Conservation (phyloP, 2,329 filamentous ascomycete species). For the Fusarium protoensiforme region DNA sequence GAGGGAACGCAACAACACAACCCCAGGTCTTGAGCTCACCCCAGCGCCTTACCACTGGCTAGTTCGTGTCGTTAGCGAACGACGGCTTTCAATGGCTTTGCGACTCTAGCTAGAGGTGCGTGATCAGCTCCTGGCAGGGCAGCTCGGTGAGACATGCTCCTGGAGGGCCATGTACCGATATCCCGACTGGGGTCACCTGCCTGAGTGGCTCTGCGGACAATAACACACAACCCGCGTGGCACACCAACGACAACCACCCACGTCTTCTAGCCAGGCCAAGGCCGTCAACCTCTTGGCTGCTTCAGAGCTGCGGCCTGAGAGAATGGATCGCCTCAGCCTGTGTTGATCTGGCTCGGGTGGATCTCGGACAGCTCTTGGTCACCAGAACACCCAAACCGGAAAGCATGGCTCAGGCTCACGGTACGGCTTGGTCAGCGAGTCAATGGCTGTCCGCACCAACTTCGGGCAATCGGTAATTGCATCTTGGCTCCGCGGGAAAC, state of each 20-base stretch:
- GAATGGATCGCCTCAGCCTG: neutral
- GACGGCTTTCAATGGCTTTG: neutral
- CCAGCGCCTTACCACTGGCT: constrained; percentile 6
- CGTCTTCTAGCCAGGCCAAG: neutral
- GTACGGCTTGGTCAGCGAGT: constrained; percentile 29
- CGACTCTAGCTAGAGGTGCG: neutral
- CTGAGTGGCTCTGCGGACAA: constrained; percentile 18
- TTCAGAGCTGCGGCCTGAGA: neutral
- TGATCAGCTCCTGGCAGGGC: constrained; percentile 4
- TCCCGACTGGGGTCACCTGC: constrained; percentile 14
- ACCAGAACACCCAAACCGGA: constrained; percentile 5
- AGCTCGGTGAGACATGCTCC: neutral
- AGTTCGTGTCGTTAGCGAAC: neutral
- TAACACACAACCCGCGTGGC: constrained; percentile 4
- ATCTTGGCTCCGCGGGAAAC: constrained; percentile 3
- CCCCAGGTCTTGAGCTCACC: constrained; percentile 3
- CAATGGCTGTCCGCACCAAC: constrained; percentile 20
- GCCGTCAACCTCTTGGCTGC: neutral
- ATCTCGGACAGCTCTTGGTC: neutral
- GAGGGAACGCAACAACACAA: constrained; percentile 31
- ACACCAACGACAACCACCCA: constrained; percentile 3
- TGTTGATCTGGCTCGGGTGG: constrained; percentile 9
- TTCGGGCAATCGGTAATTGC: constrained; percentile 8
- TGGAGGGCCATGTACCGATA: neutral
- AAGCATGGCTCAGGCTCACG: neutral